phyloP scores from a whole-genome alignment of 2,329 filamentous ascomycete genomes.

The Calonectria naviculata region DNA sequence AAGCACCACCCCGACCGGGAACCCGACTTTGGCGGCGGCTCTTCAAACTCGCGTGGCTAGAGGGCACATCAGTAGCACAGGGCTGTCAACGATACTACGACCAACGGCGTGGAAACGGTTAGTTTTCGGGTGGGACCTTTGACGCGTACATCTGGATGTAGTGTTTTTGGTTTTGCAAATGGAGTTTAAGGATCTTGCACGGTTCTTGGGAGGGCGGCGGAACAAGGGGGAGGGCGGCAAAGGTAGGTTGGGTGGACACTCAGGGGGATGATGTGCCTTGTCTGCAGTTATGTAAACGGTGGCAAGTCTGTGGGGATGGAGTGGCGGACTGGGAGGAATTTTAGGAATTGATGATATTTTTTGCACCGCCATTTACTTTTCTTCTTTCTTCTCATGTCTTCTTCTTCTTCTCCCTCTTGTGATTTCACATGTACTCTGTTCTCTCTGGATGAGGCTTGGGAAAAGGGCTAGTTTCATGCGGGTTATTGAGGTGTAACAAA shows the following conservation, averaged over 20 bases:
- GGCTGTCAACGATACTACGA: constrained; percentile 2
- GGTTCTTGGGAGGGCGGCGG: no score
- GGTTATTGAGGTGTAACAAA: not conserved
- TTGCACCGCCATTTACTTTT: constrained; percentile 27
- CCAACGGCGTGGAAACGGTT: constrained; percentile 7
- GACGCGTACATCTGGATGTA: constrained; percentile 50
- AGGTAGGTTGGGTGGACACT: constrained; percentile 23
- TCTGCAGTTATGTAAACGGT: constrained; percentile 36
- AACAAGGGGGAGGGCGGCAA: constrained; percentile 18
- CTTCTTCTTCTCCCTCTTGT: not conserved
- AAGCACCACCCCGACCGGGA: constrained; percentile 74
- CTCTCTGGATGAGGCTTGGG: not conserved
- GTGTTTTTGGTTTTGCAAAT: constrained; percentile 52
- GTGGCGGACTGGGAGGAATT: constrained; percentile 32
- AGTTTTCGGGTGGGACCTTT: constrained; percentile 23
- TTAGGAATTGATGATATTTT: constrained; percentile 41
- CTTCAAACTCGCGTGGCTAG: constrained; percentile 44
- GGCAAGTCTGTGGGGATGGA: constrained; percentile 27
- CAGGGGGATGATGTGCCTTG: constrained; percentile 25
- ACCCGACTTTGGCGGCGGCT: constrained; percentile 66
- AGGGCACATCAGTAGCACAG: constrained; percentile 22
- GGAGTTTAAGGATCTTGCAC: constrained; percentile 49
- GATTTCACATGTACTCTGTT: not conserved
- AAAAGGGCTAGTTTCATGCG: not conserved
- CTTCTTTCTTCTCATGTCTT: not conserved